Evolutionary conservation across 139 green algal genomes (phyloP).

Genomic region (Limnomonas spitsbergensis): DNA sequence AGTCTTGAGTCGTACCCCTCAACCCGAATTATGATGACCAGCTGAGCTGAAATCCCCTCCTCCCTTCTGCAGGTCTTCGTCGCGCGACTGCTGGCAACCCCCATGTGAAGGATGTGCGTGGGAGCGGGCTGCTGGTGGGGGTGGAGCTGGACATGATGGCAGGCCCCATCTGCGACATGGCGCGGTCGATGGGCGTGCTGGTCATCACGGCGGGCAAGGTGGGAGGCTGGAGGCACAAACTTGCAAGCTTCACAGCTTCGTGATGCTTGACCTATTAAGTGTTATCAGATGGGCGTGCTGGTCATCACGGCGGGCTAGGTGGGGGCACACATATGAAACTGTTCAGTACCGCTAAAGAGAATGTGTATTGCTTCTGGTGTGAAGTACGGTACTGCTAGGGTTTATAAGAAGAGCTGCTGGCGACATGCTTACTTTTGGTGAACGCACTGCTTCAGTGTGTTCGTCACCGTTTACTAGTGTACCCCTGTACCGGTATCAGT

Average conservation of each 20-base stretch:
- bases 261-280: not conserved
- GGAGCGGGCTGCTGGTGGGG: constrained; percentile 85
- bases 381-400: no score
- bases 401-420: no score
- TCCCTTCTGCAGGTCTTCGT: constrained; percentile 43
- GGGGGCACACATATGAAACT: no score
- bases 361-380: no score
- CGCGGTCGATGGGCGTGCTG: constrained; percentile 78
- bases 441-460: no score
- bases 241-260: not conserved
- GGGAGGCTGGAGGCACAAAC: no score
- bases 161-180: constrained; percentile 66
- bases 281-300: constrained; percentile 82
- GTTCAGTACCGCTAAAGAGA: no score
- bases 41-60: not conserved
- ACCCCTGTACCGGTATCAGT: no score
- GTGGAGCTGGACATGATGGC: constrained; percentile 87
- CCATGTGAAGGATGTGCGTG: constrained; percentile 87
- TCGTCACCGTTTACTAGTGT: no score
- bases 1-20: no score
- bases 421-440: no score
- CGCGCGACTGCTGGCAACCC: constrained; percentile 64
- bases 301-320: constrained; percentile 84
- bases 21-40: no score
- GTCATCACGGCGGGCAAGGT: constrained; percentile 84